These are phyloP conservation scores for Tuber microsphaerosporum DNA, from an alignment of 495 filamentous ascomycete species.

Conservation along the genomic window DNA sequence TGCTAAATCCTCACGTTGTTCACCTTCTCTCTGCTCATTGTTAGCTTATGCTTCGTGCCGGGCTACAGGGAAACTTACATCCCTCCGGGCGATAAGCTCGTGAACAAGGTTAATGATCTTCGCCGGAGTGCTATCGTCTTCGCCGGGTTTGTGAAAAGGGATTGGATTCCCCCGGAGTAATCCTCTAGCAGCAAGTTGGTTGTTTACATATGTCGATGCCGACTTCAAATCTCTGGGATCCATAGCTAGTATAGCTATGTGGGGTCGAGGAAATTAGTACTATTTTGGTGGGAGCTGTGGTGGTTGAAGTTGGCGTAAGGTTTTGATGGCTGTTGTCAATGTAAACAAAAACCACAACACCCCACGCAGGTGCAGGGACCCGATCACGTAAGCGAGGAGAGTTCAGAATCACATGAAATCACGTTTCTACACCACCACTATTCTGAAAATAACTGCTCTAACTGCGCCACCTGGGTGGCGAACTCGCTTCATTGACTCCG, in stretches of 20 bases:
- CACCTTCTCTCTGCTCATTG: conserved; percentile 68
- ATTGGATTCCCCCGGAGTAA: conserved; percentile 74
- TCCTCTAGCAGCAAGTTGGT: conserved; percentile 81
- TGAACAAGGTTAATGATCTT: conserved; percentile 87
- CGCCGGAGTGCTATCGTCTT: conserved; percentile 67
- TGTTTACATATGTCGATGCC: conserved; percentile 93
- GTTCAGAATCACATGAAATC: not conserved
- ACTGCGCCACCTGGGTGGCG: too few relatives aligned
- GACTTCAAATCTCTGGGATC: conserved; percentile 73
- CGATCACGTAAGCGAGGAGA: not conserved
- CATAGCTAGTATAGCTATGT: conserved; percentile 47
- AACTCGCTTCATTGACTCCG: too few relatives aligned
- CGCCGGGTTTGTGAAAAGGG: conserved; percentile 72
- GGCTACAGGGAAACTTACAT: conserved; percentile 19
- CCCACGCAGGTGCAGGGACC: not conserved
- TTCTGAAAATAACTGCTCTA: too few relatives aligned
- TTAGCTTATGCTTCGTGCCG: conserved; percentile 3
- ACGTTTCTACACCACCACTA: not conserved
- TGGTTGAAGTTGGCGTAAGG: not conserved
- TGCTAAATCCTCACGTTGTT: conserved; percentile 72
- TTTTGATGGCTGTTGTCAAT: not conserved
- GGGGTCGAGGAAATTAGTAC: conserved; percentile 1
- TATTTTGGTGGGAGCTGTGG: conserved; percentile 3
- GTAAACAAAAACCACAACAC: not conserved
- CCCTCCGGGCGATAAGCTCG: conserved; percentile 61